Percentiles rank a stretch among this genome's conserved stretches.
phyloP scores from a whole-genome alignment of 192 early-diverging fungal species.

The Diversispora epigaea region DNA sequence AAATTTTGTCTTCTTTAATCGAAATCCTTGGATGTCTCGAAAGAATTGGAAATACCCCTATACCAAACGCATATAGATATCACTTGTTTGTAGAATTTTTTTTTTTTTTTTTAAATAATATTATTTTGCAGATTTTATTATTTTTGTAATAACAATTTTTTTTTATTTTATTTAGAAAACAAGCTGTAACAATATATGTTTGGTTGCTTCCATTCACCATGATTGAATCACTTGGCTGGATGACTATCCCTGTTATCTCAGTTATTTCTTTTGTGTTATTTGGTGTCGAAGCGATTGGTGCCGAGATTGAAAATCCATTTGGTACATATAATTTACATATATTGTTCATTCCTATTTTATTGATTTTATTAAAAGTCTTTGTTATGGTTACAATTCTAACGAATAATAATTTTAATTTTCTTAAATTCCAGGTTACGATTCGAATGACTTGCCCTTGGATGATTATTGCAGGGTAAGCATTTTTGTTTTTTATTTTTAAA shows the following conservation, averaged over 20 bases:
- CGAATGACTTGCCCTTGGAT: conserved; percentile 57
- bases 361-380: too few species aligned
- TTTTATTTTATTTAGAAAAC: conserved; percentile 49
- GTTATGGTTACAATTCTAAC: too few species aligned
- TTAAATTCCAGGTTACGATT: conserved; percentile 45
- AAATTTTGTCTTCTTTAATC: conserved; percentile 49
- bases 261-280: conserved; percentile 69
- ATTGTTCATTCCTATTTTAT: too few species aligned
- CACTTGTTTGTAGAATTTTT: conserved; percentile 51
- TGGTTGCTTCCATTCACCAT: conserved; percentile 63
- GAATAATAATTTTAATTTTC: neutral
- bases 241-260: conserved; percentile 58
- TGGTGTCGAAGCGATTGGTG: conserved; percentile 75
- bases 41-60: conserved; percentile 65
- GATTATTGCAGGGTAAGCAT: conserved; percentile 38
- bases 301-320: conserved; percentile 80
- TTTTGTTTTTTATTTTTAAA: too few species aligned
- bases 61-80: conserved; percentile 68
- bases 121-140: neutral
- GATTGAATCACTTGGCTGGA: conserved; percentile 43
- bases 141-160: neutral
- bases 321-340: conserved; percentile 41
- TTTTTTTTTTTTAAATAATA: too few species aligned
- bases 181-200: conserved; percentile 62
- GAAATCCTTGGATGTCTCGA: conserved; percentile 65